Percentiles rank a stretch among this genome's conserved stretches.
Conservation (phyloP, 768 basidiomycete genomes). For the Kwoniella mangroviensis region DNA sequence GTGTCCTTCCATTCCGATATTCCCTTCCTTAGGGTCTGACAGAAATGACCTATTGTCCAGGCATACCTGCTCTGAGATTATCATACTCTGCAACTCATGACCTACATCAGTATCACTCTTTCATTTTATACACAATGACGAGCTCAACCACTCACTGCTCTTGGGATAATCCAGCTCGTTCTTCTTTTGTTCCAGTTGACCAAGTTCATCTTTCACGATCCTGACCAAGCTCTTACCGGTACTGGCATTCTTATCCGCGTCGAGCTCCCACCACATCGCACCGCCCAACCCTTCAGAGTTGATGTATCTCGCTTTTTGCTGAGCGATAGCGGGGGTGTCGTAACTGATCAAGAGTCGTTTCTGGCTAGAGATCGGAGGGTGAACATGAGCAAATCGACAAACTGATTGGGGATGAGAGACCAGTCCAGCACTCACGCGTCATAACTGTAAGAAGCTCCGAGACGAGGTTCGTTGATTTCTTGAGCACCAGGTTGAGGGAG, state of each 20-base stretch:
- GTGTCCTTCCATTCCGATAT: too few relatives aligned
- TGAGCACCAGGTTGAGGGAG: slow-evolving; percentile 78
- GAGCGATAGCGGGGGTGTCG: slow-evolving; percentile 71
- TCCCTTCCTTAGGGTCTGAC: too few relatives aligned
- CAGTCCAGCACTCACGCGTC: slow-evolving; percentile 64
- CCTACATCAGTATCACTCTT: slow-evolving; percentile 63
- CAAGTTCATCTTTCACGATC: slow-evolving; percentile 79
- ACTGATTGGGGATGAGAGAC: background rate
- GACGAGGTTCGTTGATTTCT: slow-evolving; percentile 68
- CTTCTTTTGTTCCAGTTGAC: slow-evolving; percentile 66
- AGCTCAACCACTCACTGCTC: slow-evolving; percentile 61
- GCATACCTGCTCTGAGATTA: slow-evolving; percentile 47
- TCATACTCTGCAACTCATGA: slow-evolving; percentile 46
- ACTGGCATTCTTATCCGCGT: slow-evolving; percentile 75
- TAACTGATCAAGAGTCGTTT: slow-evolving; percentile 70
- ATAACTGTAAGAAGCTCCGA: slow-evolving; percentile 81
- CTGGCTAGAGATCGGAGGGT: slow-evolving; percentile 54
- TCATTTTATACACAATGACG: background rate
- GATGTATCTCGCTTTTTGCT: slow-evolving; percentile 75
- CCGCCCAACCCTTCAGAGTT: slow-evolving; percentile 76
- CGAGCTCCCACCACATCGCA: slow-evolving; percentile 78
- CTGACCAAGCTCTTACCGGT: slow-evolving; percentile 71
- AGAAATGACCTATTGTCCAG: background rate
- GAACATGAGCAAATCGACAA: background rate
- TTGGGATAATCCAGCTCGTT: slow-evolving; percentile 79